Evolutionary conservation across 2,329 filamentous ascomycete genomes (phyloP), one percentile per base, ranked within the genome.

Genomic region (Paracamarosporium sp.): DNA sequence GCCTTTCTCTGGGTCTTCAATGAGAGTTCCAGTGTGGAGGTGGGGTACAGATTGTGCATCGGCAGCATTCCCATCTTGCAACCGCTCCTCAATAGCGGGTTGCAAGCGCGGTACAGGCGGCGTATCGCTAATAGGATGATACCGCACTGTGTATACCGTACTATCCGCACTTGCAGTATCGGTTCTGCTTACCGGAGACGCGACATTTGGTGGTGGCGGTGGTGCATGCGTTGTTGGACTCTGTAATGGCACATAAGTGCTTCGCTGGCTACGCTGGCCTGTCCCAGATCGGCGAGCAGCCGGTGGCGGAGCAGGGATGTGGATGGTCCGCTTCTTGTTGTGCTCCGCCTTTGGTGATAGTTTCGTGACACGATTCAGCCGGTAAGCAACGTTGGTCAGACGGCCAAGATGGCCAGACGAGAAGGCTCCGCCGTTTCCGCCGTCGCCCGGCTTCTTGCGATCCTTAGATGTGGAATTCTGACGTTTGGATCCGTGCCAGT

Each of bases 81-180:
- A 46, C 22, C 63, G 62, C 8, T 65, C 61, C 15, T 70, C 67
- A 15, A 61, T 54, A 11, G 68, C 55, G 15, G 55, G 54, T 31
- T 56, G 55, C 27, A 61, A 65, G 31, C 54, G 22, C 3, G 53
- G 59, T 6, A 60, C 55, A 12, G 71, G 65, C 35, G 72, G 72
- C 27, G 72, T 48, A 74, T 81, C 36, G 80, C 83, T 55, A 79
- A 84, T 78, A 13, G 85, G 81, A 65, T 88, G 84, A 66, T 88
- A 87, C 28, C 84, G 83, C 28, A 89, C 83, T 50, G 85, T 83
- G 67, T 89, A 89, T 4, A 88, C 83, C 1, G 87, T 89, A 60
- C 86, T 88, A 25, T 83, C 83, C 8, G 85, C 85, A 71, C 86
- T 88, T 5, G 82, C 83, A 1, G 85, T 87, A 64, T 89, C 86